Base-by-base conservation (phyloP, 2,329 filamentous ascomycete species). In the Mycogone perniciosa region DNA sequence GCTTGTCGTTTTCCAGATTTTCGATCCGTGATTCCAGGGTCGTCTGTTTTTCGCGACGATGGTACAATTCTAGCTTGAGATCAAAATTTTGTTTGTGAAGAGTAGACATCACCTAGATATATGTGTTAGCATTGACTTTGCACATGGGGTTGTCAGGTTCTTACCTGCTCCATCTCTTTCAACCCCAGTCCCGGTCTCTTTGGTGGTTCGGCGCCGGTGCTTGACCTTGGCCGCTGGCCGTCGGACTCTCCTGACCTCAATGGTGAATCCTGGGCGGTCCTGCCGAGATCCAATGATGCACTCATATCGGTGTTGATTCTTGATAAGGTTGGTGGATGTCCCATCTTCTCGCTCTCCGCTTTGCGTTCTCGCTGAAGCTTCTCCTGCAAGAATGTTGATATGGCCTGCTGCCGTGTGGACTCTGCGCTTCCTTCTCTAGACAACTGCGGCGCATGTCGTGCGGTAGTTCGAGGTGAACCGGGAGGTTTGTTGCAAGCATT, bases 71-170 rank as follows among this genome's bases (percentile, higher is more conserved):
- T 31, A 89, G 72, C 64, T 89, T 89, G 39, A 89, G 73, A 57
- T 88, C 85, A 58, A 89, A 89, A 60, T 89, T 89, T 67, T 88
- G 81, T 62, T 89, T 89, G 64, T 85, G 82, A 26, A 89, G 68
- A 1, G 74, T 83, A 4, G 85, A 86, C 47, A 88, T 69, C 48
- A 83, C 80, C 76, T 86, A 35, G 31, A 3, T 40, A 43, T 39
- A 7, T 31, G 13, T 31, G 49, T 58, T 52, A 46, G 7, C 9
- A 20, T n/a, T 8, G 6, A 42, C 7, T 20, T 38, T 27, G 4
- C 11, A 20, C 11, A 2, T 8, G 5, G 26, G 10, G n/a, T 43
- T 20, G 20, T 11, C 26, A 26, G 10, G 43, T 20, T 54, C 73
- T 50, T 67, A 84, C 81, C 69, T 82, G 74, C 64, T 88, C 84